Evolutionary conservation across 805 yeast species (phyloP).

Genomic region (Teunomyces gatunensis): DNA sequence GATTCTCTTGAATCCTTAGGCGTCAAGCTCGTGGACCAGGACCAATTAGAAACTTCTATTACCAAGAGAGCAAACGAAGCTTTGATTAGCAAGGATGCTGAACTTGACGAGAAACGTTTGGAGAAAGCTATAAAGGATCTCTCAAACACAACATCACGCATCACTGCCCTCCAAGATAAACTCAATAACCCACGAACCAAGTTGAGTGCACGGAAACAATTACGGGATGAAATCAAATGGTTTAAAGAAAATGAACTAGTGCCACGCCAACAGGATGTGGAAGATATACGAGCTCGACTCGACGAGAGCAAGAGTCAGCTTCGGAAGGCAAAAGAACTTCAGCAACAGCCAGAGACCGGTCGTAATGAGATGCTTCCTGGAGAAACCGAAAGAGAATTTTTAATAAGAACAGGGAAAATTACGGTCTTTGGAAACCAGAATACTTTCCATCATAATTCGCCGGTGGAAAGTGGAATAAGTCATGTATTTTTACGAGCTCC

Average conservation of each 20-base stretch:
- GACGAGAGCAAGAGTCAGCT: slow-evolving; percentile 40
- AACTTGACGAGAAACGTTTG: slow-evolving; percentile 72
- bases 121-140: slow-evolving; percentile 57
- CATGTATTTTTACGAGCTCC: slow-evolving; percentile 52
- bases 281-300: slow-evolving; percentile 47
- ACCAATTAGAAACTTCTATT: slow-evolving; percentile 69
- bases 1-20: slow-evolving; percentile 15
- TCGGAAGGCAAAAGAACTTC: slow-evolving; percentile 12
- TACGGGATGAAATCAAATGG: slow-evolving; percentile 53
- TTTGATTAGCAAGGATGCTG: slow-evolving; percentile 60
- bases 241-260: slow-evolving; percentile 50
- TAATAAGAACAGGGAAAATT: slow-evolving; percentile 85
- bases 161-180: slow-evolving; percentile 47
- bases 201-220: slow-evolving; percentile 59
- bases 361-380: slow-evolving; percentile 50
- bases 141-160: slow-evolving; percentile 41
- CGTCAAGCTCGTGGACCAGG: slow-evolving; percentile 70
- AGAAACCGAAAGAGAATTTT: slow-evolving; percentile 77
- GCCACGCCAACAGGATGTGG: slow-evolving; percentile 57
- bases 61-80: slow-evolving; percentile 66
- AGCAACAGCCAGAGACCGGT: slow-evolving; percentile 4
- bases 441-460: slow-evolving; percentile 48
- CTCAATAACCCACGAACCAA: slow-evolving; percentile 53
- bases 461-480: slow-evolving; percentile 17
- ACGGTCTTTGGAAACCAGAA: slow-evolving; percentile 85